Percentiles rank a stretch among this genome's conserved stretches.
Conservation (phyloP, 2,329 filamentous ascomycete species). For the Xylaria hypoxylon region DNA sequence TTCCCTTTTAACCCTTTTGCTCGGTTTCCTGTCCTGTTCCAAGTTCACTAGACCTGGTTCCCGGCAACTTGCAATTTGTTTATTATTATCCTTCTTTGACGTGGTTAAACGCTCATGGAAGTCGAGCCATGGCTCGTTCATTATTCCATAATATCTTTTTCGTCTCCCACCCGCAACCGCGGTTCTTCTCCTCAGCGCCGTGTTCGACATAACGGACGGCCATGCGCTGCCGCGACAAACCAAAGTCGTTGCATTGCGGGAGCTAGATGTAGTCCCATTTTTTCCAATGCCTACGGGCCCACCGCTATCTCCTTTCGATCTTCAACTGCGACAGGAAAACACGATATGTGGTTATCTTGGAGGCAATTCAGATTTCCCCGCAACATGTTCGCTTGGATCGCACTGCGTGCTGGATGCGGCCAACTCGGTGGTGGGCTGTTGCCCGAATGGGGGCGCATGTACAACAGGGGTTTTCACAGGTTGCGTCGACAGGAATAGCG, state of each 20-base stretch:
- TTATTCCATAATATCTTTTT: conserved; percentile 51
- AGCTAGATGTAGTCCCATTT: conserved; percentile 56
- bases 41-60: conserved; percentile 30
- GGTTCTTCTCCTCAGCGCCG: conserved; percentile 52
- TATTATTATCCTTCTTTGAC: conserved; percentile 17
- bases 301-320: conserved; percentile 53
- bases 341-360: conserved; percentile 70
- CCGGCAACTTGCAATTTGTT: conserved; percentile 8
- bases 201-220: conserved; percentile 51
- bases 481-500: conserved; percentile 66
- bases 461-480: conserved; percentile 67
- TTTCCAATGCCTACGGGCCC: conserved; percentile 57
- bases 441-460: conserved; percentile 64
- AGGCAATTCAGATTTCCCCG: conserved; percentile 63
- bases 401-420: conserved; percentile 67
- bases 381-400: conserved; percentile 68
- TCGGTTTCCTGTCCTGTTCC: conserved; percentile 33
- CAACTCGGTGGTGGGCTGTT: conserved; percentile 66
- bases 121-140: conserved; percentile 48
- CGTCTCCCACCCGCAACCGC: conserved; percentile 53
- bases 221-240: conserved; percentile 58
- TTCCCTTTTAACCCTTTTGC: conserved; percentile 34
- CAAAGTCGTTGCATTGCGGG: conserved; percentile 52
- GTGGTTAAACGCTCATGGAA: conserved; percentile 25
- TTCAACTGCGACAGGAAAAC: conserved; percentile 59